Conservation (phyloP, 371 early-diverging fungal genomes). For the Coemansia sp. region DNA sequence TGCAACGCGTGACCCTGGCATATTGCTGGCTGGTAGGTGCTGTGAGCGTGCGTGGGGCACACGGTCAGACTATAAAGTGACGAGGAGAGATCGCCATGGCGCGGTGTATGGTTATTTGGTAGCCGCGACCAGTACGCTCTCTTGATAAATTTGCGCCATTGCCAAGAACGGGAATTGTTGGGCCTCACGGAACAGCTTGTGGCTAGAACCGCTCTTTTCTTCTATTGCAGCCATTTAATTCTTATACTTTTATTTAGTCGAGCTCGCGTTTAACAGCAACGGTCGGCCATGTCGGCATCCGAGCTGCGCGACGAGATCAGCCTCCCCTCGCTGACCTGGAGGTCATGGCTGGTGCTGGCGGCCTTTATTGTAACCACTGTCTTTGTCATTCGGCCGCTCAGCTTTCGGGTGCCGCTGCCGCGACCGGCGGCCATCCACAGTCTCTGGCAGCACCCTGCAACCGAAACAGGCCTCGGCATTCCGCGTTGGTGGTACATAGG, state of each 20-base stretch:
- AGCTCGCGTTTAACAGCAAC: background rate
- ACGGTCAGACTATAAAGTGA: background rate
- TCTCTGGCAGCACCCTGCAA: background rate
- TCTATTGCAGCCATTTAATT: background rate
- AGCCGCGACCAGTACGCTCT: too few species aligned
- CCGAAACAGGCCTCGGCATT: too few species aligned
- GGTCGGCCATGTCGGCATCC: background rate
- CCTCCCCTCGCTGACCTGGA: slow-evolving; percentile 24
- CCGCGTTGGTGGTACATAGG: background rate
- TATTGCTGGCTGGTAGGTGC: too few species aligned
- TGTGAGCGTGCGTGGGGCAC: background rate
- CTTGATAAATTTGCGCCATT: too few species aligned
- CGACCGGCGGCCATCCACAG: slow-evolving; percentile 13
- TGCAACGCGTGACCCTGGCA: background rate
- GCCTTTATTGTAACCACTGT: slow-evolving; percentile 56
- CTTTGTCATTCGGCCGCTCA: slow-evolving; percentile 58
- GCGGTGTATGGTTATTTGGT: too few species aligned
- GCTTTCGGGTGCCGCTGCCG: slow-evolving; percentile 52
- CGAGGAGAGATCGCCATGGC: background rate
- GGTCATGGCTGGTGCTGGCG: slow-evolving; percentile 55
- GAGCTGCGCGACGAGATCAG: background rate
- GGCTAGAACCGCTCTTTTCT: too few species aligned
- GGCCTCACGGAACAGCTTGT: too few species aligned
- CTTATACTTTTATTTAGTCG: background rate
- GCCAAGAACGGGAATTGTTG: too few species aligned